Conservation (phyloP, 371 early-diverging fungal genomes). For the Mortierella sp. region DNA sequence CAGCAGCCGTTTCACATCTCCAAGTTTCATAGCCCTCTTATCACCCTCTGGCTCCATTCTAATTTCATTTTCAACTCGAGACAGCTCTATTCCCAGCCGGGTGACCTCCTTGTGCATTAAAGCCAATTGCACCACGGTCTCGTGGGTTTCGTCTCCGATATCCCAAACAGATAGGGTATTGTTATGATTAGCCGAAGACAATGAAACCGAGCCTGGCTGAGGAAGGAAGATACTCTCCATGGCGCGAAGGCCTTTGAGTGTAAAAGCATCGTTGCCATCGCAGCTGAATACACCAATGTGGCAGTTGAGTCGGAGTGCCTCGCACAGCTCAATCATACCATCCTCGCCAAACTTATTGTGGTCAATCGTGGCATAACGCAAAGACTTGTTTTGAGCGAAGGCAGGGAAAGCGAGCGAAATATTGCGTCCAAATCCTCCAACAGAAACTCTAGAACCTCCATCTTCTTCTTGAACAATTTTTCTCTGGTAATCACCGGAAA, state of each 20-base stretch:
- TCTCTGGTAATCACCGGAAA: constrained; percentile 18
- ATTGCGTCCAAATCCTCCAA: constrained; percentile 36
- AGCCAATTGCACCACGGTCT: constrained; percentile 31
- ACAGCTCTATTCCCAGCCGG: neutral
- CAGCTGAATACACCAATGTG: constrained; percentile 26
- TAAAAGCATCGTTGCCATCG: constrained; percentile 46
- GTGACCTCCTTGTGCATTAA: constrained; percentile 10
- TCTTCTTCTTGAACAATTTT: neutral
- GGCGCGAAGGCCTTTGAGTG: constrained; percentile 22
- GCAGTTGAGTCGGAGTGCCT: constrained; percentile 26
- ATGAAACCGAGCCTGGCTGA: neutral
- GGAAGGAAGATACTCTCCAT: constrained; percentile 32
- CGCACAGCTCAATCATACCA: constrained; percentile 19
- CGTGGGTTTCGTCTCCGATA: constrained; percentile 14
- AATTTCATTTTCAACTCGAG: neutral
- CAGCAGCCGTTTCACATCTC: constrained; percentile 5
- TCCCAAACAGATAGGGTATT: constrained; percentile 27
- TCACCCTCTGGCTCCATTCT: neutral
- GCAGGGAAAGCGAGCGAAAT: constrained; percentile 33
- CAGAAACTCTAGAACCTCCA: neutral
- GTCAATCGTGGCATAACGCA: constrained; percentile 29
- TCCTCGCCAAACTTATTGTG: constrained; percentile 39
- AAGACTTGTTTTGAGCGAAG: constrained; percentile 23
- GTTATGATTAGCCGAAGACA: constrained; percentile 5
- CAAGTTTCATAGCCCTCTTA: neutral